Conservation (phyloP, 164 flowering plant species). For the Hamamelis virginiana region DNA sequence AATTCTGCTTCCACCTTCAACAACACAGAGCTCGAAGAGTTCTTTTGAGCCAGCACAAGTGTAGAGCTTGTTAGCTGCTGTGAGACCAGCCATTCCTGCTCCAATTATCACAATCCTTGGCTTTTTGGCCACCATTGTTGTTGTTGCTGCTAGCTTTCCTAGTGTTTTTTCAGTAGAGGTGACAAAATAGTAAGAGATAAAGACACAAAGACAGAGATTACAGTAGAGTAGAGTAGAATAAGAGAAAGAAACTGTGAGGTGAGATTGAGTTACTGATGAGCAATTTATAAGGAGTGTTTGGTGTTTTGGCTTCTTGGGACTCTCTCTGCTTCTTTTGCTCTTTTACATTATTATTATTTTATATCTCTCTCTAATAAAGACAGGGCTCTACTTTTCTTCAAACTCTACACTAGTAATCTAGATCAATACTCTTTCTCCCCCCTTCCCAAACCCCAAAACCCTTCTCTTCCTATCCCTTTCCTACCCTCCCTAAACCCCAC, state of each 20-base stretch:
- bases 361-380: conserved; percentile 22
- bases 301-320: neutral
- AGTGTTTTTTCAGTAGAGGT: neutral
- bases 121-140: conserved; percentile 64
- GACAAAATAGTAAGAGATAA: conserved; percentile 1
- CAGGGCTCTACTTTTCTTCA: conserved; percentile 37
- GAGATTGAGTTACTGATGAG: conserved; percentile 21
- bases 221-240: neutral
- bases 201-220: neutral
- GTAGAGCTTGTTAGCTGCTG: conserved; percentile 87
- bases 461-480: neutral
- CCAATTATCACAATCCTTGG: conserved; percentile 85
- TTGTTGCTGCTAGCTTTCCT: neutral
- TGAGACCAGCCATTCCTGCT: conserved; percentile 92
- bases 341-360: neutral
- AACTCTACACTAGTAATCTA: neutral
- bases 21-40: conserved; percentile 61
- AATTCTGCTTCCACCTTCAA: conserved; percentile 81
- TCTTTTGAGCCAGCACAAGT: conserved; percentile 32
- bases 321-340: too few relatives aligned
- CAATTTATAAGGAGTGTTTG: conserved; percentile 10
- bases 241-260: conserved; percentile 18
- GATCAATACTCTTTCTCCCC: too few relatives aligned
- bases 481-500: neutral
- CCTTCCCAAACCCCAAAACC: conserved; percentile 10